A percentile compares a stretch with the other conserved stretches of the same genome.
Evolutionary conservation across 345 rosid species (phyloP).

Genomic region (Populus tremula): DNA sequence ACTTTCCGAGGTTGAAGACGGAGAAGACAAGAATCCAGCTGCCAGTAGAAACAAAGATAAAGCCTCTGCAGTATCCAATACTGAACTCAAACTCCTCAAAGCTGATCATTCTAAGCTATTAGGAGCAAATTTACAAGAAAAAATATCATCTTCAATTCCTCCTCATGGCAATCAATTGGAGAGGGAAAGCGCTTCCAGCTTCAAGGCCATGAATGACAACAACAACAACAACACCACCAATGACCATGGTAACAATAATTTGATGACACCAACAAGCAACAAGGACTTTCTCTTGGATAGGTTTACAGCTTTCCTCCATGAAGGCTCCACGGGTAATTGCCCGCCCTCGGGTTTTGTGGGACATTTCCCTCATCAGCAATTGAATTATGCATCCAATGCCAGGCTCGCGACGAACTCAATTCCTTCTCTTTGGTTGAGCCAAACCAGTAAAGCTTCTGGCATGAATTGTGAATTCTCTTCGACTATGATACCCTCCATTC

Average conservation of each 20-base stretch:
- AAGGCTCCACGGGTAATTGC: constrained; percentile 27
- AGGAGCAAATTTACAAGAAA: constrained; percentile 13
- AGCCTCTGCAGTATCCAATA: constrained; percentile 16
- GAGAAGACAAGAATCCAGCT: constrained; percentile 41
- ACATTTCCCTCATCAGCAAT: constrained; percentile 37
- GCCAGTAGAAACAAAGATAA: constrained; percentile 19
- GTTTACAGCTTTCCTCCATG: constrained; percentile 33
- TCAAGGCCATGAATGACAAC: constrained; percentile 37
- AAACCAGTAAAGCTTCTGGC: constrained; percentile 32
- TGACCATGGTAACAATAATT: constrained; percentile 13
- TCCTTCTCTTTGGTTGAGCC: constrained; percentile 37
- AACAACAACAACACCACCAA: background rate
- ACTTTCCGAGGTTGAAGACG: constrained; percentile 48
- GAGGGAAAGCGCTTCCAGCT: constrained; percentile 40
- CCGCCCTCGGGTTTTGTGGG: constrained; percentile 34
- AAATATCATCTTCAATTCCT: constrained; percentile 20
- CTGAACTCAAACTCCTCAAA: constrained; percentile 29
- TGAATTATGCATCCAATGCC: constrained; percentile 37
- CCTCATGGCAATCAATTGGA: constrained; percentile 35
- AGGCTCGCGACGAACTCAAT: constrained; percentile 29
- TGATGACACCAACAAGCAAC: constrained; percentile 21
- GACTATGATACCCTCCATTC: constrained; percentile 23
- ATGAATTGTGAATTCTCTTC: constrained; percentile 41
- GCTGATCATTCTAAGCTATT: constrained; percentile 10
- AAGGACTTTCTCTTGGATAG: constrained; percentile 37